Conservation (phyloP, 768 basidiomycete species). For the Trametes elegans region DNA sequence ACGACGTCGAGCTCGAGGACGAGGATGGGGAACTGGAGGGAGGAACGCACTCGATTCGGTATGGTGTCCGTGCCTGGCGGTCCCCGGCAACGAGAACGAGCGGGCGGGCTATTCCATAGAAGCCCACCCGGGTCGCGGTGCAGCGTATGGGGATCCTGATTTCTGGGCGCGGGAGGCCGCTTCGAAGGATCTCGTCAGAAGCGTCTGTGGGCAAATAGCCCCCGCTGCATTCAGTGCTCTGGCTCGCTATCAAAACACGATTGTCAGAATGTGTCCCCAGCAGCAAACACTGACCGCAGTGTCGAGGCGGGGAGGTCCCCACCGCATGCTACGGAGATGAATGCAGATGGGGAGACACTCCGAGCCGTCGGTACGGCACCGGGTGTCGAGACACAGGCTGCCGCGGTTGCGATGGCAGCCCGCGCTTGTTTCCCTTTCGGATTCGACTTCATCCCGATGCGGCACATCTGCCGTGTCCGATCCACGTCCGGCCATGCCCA, state of each 20-base stretch:
- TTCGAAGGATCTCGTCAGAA: conserved; percentile 14
- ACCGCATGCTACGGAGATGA: not conserved
- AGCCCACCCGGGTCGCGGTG: not conserved
- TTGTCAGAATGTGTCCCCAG: not conserved
- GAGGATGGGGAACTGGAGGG: conserved; percentile 2
- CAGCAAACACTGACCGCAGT: conserved; percentile 8
- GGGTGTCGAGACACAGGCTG: not conserved
- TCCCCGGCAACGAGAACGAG: conserved; percentile 6
- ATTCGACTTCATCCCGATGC: not conserved
- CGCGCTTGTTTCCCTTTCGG: not conserved
- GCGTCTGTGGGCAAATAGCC: not conserved
- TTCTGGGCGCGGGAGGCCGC: not conserved
- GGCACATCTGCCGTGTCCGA: not conserved
- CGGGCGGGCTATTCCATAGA: conserved; percentile 13
- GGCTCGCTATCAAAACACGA: not conserved
- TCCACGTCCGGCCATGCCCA: not conserved
- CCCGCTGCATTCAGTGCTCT: not conserved
- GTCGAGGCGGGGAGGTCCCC: not conserved
- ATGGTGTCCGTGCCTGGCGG: conserved; percentile 12
- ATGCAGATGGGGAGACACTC: not conserved
- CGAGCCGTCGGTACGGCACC: not conserved
- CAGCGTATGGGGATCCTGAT: not conserved
- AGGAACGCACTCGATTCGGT: conserved; percentile 11
- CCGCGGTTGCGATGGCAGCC: conserved; percentile 13
- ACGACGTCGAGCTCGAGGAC: not conserved